These are phyloP conservation scores for Rhododendron mucronatum DNA, from an alignment of 148 eudicot species.

Conservation along the genomic window DNA sequence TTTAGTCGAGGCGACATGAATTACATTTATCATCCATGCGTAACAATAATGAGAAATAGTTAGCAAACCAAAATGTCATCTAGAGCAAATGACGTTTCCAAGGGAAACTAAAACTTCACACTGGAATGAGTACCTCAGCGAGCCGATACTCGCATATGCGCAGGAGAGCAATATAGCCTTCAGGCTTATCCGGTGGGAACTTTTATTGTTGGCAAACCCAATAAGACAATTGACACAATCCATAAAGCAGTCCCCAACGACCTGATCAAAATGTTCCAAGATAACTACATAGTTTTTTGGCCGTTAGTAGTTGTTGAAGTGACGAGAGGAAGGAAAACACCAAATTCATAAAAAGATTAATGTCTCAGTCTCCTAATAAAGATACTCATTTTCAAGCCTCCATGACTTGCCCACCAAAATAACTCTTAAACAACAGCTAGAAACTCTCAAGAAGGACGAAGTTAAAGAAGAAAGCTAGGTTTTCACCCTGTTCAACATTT, in stretches of 20 bases:
- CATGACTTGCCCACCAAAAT: not conserved
- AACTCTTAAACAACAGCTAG: not conserved
- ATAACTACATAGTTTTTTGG: constrained; percentile 50
- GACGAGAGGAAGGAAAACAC: constrained; percentile 8
- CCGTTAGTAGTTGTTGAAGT: not conserved
- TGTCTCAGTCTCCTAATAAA: not conserved
- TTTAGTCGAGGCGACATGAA: not conserved
- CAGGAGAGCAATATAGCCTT: constrained; percentile 91
- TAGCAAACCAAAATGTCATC: not conserved
- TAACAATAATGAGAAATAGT: not conserved
- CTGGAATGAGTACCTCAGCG: constrained; percentile 66
- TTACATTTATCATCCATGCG: not conserved
- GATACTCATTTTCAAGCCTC: not conserved
- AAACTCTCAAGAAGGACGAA: constrained; percentile 3
- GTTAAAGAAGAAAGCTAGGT: constrained; percentile 4
- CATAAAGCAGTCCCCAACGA: constrained; percentile 98
- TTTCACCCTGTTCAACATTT: constrained; percentile 93
- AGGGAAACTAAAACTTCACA: constrained; percentile 6
- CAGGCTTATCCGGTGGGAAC: constrained; percentile 89
- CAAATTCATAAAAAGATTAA: constrained; percentile 3
- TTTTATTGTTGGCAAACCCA: constrained; percentile 97
- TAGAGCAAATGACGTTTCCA: not conserved
- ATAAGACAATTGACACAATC: constrained; percentile 97
- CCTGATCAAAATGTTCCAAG: constrained; percentile 98
- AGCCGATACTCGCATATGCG: constrained; percentile 98